Evolutionary conservation across 192 early-diverging fungal species (phyloP).

Genomic region (Coemansia sp.): DNA sequence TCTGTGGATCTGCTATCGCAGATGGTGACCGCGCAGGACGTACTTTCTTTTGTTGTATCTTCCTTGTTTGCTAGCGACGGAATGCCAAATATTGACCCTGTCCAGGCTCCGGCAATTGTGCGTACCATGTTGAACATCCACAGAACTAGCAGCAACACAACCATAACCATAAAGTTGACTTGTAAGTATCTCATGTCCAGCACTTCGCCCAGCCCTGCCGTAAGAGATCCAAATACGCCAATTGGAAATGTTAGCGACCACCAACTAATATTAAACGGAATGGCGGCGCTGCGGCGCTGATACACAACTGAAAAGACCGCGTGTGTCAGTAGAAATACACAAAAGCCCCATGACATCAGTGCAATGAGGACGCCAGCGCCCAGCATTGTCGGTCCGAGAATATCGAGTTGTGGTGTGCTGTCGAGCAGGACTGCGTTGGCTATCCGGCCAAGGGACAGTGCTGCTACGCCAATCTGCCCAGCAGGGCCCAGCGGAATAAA

Average conservation of each 20-base stretch:
- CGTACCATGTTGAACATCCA: constrained; percentile 41
- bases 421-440: constrained; percentile 9
- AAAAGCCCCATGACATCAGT: constrained; percentile 45
- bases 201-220: constrained; percentile 12
- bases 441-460: constrained; percentile 12
- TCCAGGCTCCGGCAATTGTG: constrained; percentile 34
- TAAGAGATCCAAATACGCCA: constrained; percentile 45
- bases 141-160: constrained; percentile 17
- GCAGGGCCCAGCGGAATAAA: constrained; percentile 55
- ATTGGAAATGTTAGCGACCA: constrained; percentile 55
- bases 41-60: not conserved
- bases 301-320: constrained; percentile 37
- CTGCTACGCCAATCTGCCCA: constrained; percentile 41
- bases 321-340: constrained; percentile 30
- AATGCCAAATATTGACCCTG: constrained; percentile 25
- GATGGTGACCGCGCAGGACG: not conserved
- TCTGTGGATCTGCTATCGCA: not conserved
- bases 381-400: constrained; percentile 13
- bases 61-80: not conserved
- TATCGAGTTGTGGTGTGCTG: constrained; percentile 1
- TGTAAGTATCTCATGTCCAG: constrained; percentile 20
- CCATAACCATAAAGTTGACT: constrained; percentile 13
- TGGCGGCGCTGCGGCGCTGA: constrained; percentile 9
- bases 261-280: constrained; percentile 54
- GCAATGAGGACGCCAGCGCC: constrained; percentile 17